Evolutionary conservation across 371 early-diverging fungal genomes (phyloP).

Genomic region (Parasitella parasitica): DNA sequence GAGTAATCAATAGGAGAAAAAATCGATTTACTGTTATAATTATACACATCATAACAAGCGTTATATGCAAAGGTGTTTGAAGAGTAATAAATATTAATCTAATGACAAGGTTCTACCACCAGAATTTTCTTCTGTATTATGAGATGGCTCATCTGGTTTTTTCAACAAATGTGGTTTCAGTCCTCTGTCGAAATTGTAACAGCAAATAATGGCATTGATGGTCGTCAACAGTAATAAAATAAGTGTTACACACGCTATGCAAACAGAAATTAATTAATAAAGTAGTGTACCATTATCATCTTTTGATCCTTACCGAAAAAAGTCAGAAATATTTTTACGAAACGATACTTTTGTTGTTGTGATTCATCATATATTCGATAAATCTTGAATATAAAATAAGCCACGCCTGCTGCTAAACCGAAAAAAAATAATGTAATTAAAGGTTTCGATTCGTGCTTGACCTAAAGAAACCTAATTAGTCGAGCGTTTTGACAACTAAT

Average conservation of each 20-base stretch:
- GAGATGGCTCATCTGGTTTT: constrained; percentile 1
- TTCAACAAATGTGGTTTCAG: constrained; percentile 53
- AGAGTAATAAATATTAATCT: constrained; percentile 13
- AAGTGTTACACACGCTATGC: constrained; percentile 63
- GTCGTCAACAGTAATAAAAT: constrained; percentile 67
- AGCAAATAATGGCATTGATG: constrained; percentile 69
- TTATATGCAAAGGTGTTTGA: too few relatives aligned
- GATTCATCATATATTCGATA: constrained; percentile 69
- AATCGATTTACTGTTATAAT: too few relatives aligned
- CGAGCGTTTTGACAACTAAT: too few relatives aligned
- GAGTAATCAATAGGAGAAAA: too few relatives aligned
- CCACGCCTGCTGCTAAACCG: constrained; percentile 69
- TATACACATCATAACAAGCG: too few relatives aligned
- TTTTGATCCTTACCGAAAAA: constrained; percentile 71
- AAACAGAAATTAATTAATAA: constrained; percentile 2
- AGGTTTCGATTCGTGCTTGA: constrained; percentile 45
- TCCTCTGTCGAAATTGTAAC: constrained; percentile 84
- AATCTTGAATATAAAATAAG: constrained; percentile 88
- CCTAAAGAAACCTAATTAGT: constrained; percentile 19
- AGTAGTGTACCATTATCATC: background rate
- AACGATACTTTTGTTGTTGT: constrained; percentile 58
- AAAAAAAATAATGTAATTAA: constrained; percentile 70
- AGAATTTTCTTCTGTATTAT: constrained; percentile 5
- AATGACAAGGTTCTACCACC: constrained; percentile 19
- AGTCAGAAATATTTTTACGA: constrained; percentile 75